These are phyloP conservation scores for Pichia inconspicua DNA, from an alignment of 1,139 yeast species.

Conservation along the genomic window DNA sequence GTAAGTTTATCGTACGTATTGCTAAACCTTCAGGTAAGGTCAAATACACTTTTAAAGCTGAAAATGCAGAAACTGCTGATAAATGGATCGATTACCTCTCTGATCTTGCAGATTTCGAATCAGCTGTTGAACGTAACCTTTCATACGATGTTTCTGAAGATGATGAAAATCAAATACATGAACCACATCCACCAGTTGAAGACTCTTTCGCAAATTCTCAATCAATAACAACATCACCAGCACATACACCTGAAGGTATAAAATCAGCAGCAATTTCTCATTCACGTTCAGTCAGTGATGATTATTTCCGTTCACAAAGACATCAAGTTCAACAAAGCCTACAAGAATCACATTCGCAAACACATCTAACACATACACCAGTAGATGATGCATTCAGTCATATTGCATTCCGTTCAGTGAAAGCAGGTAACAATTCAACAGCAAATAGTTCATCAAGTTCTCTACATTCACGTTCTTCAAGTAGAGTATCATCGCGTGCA, in stretches of 20 bases:
- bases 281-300: slow-evolving; percentile 12
- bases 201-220: neutral
- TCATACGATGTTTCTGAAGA: slow-evolving; percentile 17
- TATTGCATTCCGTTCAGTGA: too few species aligned
- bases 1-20: slow-evolving; percentile 27
- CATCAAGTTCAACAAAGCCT: slow-evolving; percentile 4
- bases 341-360: neutral
- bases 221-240: neutral
- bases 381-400: too few species aligned
- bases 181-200: neutral
- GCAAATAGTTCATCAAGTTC: slow-evolving; percentile 1
- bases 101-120: slow-evolving; percentile 29
- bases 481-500: slow-evolving; percentile 13
- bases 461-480: slow-evolving; percentile 10
- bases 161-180: neutral
- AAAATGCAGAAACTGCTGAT: slow-evolving; percentile 30
- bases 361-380: neutral
- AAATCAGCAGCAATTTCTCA: neutral
- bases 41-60: slow-evolving; percentile 27
- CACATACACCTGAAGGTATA: slow-evolving; percentile 1
- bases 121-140: slow-evolving; percentile 25
- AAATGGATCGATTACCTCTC: slow-evolving; percentile 41
- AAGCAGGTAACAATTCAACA: too few species aligned
- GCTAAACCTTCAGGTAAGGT: slow-evolving; percentile 17
- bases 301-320: slow-evolving; percentile 5